Base-by-base conservation (phyloP, 768 basidiomycete species). In the Terana coerulea region DNA sequence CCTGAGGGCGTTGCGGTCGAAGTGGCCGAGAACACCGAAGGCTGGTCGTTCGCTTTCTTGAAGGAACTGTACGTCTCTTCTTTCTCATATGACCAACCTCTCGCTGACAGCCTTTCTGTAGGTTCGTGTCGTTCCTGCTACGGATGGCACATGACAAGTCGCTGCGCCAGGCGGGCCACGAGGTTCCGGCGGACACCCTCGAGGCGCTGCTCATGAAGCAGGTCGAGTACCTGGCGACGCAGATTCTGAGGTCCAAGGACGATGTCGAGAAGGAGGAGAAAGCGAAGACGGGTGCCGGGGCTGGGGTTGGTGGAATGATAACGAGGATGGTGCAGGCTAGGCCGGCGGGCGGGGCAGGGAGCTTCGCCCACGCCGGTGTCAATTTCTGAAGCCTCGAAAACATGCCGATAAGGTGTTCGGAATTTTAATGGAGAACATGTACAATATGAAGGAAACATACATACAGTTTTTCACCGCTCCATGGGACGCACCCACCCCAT, bases 31-130 rank as follows among this genome's bases (percentile, higher is more conserved):
- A 58, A 56, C 52, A 74, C 74, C 3, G 64, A 69, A 15, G 61
- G 62, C 19, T 75, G 73, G 62, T 68, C 66, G n/a, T 76, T 74
- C 53, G 74, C 74, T 1, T 75, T 74, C 54, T 52, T 76, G 50
- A 76, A 76, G 51, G 74, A 75, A 58, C 40, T 62, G 61, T 62
- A 28, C 21, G 61, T 68, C 1, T 9, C 25, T 6, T 64, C 6
- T 68, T 67, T 65, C 66, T 49, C 48, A 63, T 66, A 22, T 40
- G 5, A 14, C 3, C 3, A 19, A 3, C 17, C 22, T 17, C 74
- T 75, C 53, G 74, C 74, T 2, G 74, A 72, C 52, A 53, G 74
- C 51, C 73, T 74, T 51, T 72, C 37, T 9, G 15, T 19, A 57
- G 51, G 30, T 59, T 59, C 41, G 63, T 73, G 25, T 70, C 72